Evolutionary conservation across 2,329 filamentous ascomycete genomes (phyloP), one percentile per base, ranked within the genome.

Genomic region (Microcera coccophila): DNA sequence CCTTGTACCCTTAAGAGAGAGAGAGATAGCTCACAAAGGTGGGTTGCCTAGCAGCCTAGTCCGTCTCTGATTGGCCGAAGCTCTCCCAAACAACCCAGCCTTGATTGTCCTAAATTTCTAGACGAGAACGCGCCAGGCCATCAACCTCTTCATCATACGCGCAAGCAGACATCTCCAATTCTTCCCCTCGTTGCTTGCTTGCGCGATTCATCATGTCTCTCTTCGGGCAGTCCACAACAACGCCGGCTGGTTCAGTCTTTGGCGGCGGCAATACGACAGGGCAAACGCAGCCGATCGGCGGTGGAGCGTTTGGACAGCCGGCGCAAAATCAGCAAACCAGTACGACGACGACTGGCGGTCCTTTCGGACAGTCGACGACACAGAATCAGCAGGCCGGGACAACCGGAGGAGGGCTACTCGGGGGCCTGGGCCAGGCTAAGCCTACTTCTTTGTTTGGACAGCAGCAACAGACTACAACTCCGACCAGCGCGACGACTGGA

Each of bases 41-140:
- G 12, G 29, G 29, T 49, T 50, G 48, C 46, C 41, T 45, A 47
- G 48, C 34, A 42, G 45, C 38, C 34, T 31, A n/a, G 29, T 28
- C 36, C 18, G 8, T 14, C 34, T 44, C 32, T 62, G 52, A 66
- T 66, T 66, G 63, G 63, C 8, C 49, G 44, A 53, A 66, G 63
- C 63, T 66, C 42, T 37, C 51, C 48, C 46, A 56, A 32, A 32
- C 29, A 32, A n/a, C 29, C 50, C 48, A 61, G 59, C 57, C 58
- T 60, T 53, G 59, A 46, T 47, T 42, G 47, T 44, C 44, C 57
- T 55, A 62, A 63, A 64, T 53, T 64, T 62, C 59, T 57, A 54
- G 50, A 53, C 50, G 48, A 41, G 46, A n/a, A 55, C 53, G 55
- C 53, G 54, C 59, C 52, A 47, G 50, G 43, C 41, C 50, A 51